phyloP scores from a whole-genome alignment of 2,329 filamentous ascomycete species.

The Cordyceps javanica region DNA sequence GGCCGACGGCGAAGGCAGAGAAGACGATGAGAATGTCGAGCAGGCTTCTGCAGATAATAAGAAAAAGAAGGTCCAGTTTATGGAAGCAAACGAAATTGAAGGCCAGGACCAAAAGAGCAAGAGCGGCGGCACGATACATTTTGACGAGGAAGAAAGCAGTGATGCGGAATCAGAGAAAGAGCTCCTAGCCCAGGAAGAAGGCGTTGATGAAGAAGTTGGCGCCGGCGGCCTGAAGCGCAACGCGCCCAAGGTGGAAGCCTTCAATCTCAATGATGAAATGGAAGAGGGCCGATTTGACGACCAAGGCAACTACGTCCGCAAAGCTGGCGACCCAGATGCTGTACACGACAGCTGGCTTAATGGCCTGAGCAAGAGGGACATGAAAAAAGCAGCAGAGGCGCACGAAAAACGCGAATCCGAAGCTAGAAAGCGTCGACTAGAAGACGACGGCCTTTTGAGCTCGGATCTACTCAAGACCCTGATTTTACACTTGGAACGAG shows the following conservation, averaged over 20 bases:
- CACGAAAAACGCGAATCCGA: constrained; percentile 80
- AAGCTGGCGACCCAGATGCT: constrained; percentile 81
- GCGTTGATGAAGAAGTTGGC: constrained; percentile 82
- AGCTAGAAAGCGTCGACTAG: constrained; percentile 60
- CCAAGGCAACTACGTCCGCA: constrained; percentile 83
- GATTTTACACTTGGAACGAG: constrained; percentile 66
- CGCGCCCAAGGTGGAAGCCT: constrained; percentile 89
- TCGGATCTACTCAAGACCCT: constrained; percentile 68
- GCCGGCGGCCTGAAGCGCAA: constrained; percentile 87
- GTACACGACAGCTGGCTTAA: constrained; percentile 90
- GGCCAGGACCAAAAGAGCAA: constrained; percentile 72
- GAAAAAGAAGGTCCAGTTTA: constrained; percentile 55
- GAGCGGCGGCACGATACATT: constrained; percentile 63
- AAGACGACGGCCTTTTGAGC: constrained; percentile 68
- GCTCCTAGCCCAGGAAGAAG: constrained; percentile 64
- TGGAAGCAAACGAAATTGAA: constrained; percentile 60
- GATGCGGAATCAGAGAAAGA: constrained; percentile 67
- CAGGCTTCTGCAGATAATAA: constrained; percentile 48
- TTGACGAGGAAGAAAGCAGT: constrained; percentile 50
- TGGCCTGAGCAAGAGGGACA: constrained; percentile 88
- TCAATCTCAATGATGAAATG: constrained; percentile 86
- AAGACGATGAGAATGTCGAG: constrained; percentile 32
- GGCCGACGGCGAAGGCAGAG: constrained; percentile 46
- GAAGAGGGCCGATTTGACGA: constrained; percentile 93
- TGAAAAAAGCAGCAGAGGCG: constrained; percentile 79